Evolutionary conservation across 192 early-diverging fungal species (phyloP), one percentile per base, ranked within the genome.

Genomic region (Linnemannia hyalina): DNA sequence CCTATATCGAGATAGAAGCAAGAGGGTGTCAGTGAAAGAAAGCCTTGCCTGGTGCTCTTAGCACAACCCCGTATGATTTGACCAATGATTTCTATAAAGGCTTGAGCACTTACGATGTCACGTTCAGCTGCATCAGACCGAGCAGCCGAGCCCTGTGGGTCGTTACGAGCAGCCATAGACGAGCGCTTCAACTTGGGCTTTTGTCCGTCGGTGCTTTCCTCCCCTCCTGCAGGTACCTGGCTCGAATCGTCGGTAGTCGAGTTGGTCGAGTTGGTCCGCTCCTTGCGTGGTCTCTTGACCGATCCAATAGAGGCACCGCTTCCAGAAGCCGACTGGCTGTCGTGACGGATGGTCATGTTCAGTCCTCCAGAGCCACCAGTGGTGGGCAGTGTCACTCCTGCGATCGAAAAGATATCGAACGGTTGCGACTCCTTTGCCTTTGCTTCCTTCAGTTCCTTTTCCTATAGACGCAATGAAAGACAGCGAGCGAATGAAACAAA

Each of bases 301-400:
- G 83, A 85, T 1, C 83, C 83, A 23, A 80, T 55, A 7, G 69
- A 55, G 40, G 74, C 57, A 3, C 60, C 29, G 29, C 11, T 65
- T 54, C 68, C 78, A 49, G 52, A 26, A 55, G 77, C 20, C 6
- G 77, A 63, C 41, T 74, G 68, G 22, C 83, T 69, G 15, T 85
- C 83, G 41, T 85, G 83, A 2, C 83, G 83, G 52, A 80, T 80
- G 16, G 83, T 85, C 83, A 85, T 80, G 63, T 85, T 85, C 29
- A 80, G 75, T 44, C 78, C 74, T 32, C 78, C 74, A 36, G 68
- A 38, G 18, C n/a, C 38, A 3, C 83, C 70, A 18, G 44, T 68
- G n/a, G 42, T 65, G 6, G 82, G 82, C 22, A 78, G 68, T 10
- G 73, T 75, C 15, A 81, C 80, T 52, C 83, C 83, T 46, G 84